Percentiles rank a stretch among this genome's conserved stretches.
Evolutionary conservation across 805 yeast genomes (phyloP).

Genomic region (Lipomyces spencermartinsiae): DNA sequence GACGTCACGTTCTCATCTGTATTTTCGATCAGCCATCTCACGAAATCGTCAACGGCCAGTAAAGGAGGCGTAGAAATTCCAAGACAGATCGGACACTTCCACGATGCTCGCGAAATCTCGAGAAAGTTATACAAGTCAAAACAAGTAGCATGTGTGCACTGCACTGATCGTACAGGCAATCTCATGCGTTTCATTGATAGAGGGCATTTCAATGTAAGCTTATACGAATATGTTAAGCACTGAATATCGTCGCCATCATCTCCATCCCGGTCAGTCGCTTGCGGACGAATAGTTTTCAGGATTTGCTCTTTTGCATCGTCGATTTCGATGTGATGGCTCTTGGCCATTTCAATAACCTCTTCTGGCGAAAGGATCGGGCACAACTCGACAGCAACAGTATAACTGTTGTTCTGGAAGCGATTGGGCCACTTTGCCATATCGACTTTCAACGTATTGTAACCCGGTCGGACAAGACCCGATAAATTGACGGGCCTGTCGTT

Average conservation of each 20-base stretch:
- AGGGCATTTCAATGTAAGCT: constrained; percentile 12
- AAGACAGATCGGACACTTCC: constrained; percentile 22
- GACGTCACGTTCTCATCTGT: neutral
- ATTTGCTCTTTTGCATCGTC: neutral
- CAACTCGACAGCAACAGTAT: neutral
- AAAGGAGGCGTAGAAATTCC: constrained; percentile 1
- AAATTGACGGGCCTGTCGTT: constrained; percentile 1
- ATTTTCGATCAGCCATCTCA: constrained; percentile 7
- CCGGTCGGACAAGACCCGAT: neutral
- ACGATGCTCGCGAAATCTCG: constrained; percentile 6
- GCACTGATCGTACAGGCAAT: constrained; percentile 8
- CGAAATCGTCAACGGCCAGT: constrained; percentile 45
- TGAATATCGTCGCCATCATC: constrained; percentile 18
- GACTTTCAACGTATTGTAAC: constrained; percentile 1
- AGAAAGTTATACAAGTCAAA: constrained; percentile 16
- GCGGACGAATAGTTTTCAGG: neutral
- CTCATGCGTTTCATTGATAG: constrained; percentile 14
- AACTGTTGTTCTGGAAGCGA: neutral
- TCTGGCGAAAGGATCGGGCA: neutral
- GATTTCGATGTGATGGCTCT: neutral
- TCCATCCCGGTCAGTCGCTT: neutral
- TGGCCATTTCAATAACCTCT: neutral
- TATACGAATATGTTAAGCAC: neutral
- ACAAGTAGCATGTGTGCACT: constrained; percentile 14
- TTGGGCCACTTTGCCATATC: neutral